Evolutionary conservation across 2,329 filamentous ascomycete species (phyloP), one percentile per base, ranked within the genome.

Genomic region (Leptosphaerulina australis): DNA sequence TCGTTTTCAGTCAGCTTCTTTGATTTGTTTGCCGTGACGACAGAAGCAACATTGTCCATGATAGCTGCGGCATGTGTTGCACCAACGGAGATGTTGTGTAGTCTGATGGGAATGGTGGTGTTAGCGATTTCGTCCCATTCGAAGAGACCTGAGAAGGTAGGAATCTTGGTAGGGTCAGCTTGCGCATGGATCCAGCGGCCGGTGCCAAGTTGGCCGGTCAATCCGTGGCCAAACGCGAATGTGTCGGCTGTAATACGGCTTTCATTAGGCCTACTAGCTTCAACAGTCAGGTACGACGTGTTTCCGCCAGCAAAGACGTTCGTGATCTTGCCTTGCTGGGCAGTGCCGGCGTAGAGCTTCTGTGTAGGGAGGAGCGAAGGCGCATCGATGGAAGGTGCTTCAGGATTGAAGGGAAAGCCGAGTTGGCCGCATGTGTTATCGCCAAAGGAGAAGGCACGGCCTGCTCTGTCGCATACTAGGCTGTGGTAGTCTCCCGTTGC

Each of bases 371-470:
- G 70, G 5, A 86, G 80, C 3, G 85, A 83, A 0, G 94, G 91
- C 0, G 81, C 80, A 58, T 93, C 88, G 18, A 88, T 77, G 49
- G 77, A 82, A 6, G 83, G 79, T 12, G 83, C 77, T 21, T 87
- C 82, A 0, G 81, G 70, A 76, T 85, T 84, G 44, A 82, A 83
- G 40, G 90, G 84, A 62, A 93, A 85, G n/a, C 93, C 93, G 3
- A 97, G 81, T 72, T 97, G 94, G n/a, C 94, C 94, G 33, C 84
- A 83, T 0, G 86, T 86, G 74, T 97, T 97, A 72, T 97, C 92
- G 28, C 94, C 94, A 75, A 96, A 97, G 5, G 86, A 81, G 71
- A 94, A 96, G 12, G 94, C 81, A 12, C 85, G 83, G 12, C 93
- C 93, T 43, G 87, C 79, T 52, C 83, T 83, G 67, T 93, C 90